Base-by-base conservation (phyloP, 441 rosid species). In the Capsella rubella region DNA sequence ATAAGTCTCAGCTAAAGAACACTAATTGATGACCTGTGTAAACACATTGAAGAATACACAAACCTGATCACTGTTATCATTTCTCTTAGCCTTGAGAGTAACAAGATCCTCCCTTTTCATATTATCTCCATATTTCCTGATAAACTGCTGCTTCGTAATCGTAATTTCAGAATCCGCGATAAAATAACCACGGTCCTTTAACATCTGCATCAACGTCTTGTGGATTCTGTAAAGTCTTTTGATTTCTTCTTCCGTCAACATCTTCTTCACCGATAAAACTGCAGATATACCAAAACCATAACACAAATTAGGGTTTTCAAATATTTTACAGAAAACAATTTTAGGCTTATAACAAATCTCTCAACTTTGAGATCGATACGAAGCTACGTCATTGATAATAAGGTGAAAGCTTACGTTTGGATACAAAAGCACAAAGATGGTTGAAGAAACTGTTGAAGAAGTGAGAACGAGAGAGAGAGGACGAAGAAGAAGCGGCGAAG, bases 51-150 rank as follows among this genome's bases (percentile, higher is more conserved):
- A 43, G 45, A 34, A 14, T 14, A 14, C 64, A 32, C 11, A 64
- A 70, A 90, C 97, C 97, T 87, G 90, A 81, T 90, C 95, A 7
- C 37, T 81, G 78, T 77, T 72, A 31, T 88, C 84, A 11, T 62
- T 84, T 12, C 86, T 79, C 81, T 85, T 87, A 3, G 73, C 49
- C 66, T 85, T 95, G 67, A 84, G 81, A 74, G 92, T 81, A 50
- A 86, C 84, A 28, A 95, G 95, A 83, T 92, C 98, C 73, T 95
- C 97, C 67, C 97, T 84, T 74, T 89, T 95, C 92, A 90, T 84
- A 83, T 85, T 87, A 6, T 89, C 93, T 0, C 97, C 98, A 51
- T 77, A 80, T 74, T 86, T 89, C 1, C 84, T 71, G n/a, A 84
- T 14, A 66, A 95, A 92, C 64, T 91, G 87, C 1, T 69, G 62